Percentiles rank a stretch among this genome's conserved stretches.
Evolutionary conservation across 2,329 filamentous ascomycete genomes (phyloP).

Genomic region (Teratosphaeria gauchensis): DNA sequence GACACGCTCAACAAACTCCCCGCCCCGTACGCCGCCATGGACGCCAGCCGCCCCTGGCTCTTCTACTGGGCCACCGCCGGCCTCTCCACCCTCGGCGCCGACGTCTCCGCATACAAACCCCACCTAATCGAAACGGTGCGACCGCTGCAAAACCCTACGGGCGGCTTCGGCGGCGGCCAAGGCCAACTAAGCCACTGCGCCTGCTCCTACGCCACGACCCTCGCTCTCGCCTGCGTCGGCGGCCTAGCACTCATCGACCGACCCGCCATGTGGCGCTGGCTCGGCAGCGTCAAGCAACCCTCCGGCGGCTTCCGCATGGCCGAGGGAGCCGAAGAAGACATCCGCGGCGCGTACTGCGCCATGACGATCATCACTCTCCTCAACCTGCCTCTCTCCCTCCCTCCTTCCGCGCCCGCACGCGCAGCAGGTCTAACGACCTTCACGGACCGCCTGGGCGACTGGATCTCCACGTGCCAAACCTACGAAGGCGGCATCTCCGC

Average conservation of each 20-base stretch:
- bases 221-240: constrained; percentile 70
- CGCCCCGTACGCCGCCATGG: constrained; percentile 59
- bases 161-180: constrained; percentile 89
- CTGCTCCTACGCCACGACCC: constrained; percentile 73
- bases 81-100: constrained; percentile 66
- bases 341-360: constrained; percentile 88
- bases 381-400: constrained; percentile 70
- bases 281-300: constrained; percentile 74
- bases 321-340: constrained; percentile 80
- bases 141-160: constrained; percentile 70
- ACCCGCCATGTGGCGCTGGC: constrained; percentile 80
- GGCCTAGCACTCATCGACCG: constrained; percentile 70
- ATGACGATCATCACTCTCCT: constrained; percentile 75
- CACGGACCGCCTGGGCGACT: constrained; percentile 64
- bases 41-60: constrained; percentile 87
- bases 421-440: constrained; percentile 55
- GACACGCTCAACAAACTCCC: constrained; percentile 52
- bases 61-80: constrained; percentile 84
- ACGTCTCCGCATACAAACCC: constrained; percentile 55
- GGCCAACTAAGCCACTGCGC: constrained; percentile 84
- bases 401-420: constrained; percentile 59
- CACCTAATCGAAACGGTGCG: constrained; percentile 59
- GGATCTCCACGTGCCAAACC: constrained; percentile 80
- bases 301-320: constrained; percentile 87
- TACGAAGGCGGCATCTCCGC: constrained; percentile 90